phyloP scores from a whole-genome alignment of 108 stramenopile species.

The Cyclotella atomus region DNA sequence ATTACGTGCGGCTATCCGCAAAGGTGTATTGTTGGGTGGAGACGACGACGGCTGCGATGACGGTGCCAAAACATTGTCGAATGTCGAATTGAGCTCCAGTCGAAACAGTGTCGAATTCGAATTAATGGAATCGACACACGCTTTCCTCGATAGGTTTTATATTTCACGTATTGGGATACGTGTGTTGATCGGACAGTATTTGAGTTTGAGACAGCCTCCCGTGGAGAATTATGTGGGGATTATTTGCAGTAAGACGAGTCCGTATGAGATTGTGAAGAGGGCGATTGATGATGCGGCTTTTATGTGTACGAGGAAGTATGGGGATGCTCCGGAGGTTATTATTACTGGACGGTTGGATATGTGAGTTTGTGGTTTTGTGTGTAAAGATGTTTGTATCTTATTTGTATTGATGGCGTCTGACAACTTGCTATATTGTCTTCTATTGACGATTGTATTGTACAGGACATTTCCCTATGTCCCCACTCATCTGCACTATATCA shows the following conservation, averaged over 20 bases:
- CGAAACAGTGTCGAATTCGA: constrained; percentile 51
- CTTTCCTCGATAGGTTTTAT: constrained; percentile 97
- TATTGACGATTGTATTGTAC: no score
- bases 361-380: constrained; percentile 33
- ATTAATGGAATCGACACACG: constrained; percentile 84
- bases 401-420: no score
- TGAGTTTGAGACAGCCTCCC: constrained; percentile 86
- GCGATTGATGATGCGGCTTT: constrained; percentile 97
- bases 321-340: constrained; percentile 98
- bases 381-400: background rate
- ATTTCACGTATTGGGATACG: constrained; percentile 97
- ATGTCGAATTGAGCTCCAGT: constrained; percentile 10
- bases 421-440: no score
- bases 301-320: constrained; percentile 97
- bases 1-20: constrained; percentile 76
- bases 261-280: constrained; percentile 94
- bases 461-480: constrained; percentile 94
- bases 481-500: constrained; percentile 92
- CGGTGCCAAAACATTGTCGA: constrained; percentile 16
- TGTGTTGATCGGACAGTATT: constrained; percentile 96
- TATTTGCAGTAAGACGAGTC: constrained; percentile 81
- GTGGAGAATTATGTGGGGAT: constrained; percentile 93
- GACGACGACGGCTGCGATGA: constrained; percentile 35
- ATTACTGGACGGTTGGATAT: constrained; percentile 94
- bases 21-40: constrained; percentile 24